Evolutionary conservation across 2,329 filamentous ascomycete genomes (phyloP).

Genomic region (Trichoderma harzianum): DNA sequence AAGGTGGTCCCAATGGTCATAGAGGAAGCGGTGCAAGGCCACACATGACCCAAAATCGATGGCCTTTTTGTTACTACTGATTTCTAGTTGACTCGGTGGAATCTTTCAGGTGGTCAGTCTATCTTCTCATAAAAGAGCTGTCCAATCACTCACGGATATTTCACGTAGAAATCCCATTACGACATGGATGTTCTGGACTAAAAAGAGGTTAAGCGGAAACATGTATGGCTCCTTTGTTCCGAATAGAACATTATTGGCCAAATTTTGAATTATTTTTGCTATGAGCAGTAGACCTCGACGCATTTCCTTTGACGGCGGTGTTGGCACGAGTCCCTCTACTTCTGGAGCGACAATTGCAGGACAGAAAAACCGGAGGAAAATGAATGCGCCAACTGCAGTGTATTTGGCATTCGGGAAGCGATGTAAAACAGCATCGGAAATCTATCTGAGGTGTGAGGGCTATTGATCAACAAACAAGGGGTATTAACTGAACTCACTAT

Average conservation of each 20-base stretch:
- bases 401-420: conserved; percentile 68
- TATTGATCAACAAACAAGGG: not conserved
- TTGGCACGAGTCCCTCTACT: conserved; percentile 60
- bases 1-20: conserved; percentile 69
- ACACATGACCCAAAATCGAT: conserved; percentile 72
- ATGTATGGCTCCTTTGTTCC: conserved; percentile 71
- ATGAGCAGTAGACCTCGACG: conserved; percentile 65
- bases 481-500: conserved; percentile 46
- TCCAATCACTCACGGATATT: conserved; percentile 53
- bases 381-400: conserved; percentile 67
- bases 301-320: conserved; percentile 64
- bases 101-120: conserved; percentile 33
- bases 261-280: conserved; percentile 67
- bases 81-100: conserved; percentile 46
- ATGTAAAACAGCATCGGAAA: conserved; percentile 59
- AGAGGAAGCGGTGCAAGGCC: conserved; percentile 64
- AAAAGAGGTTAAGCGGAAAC: conserved; percentile 66
- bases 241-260: conserved; percentile 69
- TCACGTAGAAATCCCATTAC: conserved; percentile 65
- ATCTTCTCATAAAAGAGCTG: not conserved
- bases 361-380: conserved; percentile 70
- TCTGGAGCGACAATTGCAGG: conserved; percentile 70
- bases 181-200: conserved; percentile 64
- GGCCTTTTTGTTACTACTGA: conserved; percentile 43
- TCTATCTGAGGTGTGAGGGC: conserved; percentile 36